Evolutionary conservation across 1,284 basidiomycete genomes (phyloP).

Genomic region (Neolentinus lepideus): DNA sequence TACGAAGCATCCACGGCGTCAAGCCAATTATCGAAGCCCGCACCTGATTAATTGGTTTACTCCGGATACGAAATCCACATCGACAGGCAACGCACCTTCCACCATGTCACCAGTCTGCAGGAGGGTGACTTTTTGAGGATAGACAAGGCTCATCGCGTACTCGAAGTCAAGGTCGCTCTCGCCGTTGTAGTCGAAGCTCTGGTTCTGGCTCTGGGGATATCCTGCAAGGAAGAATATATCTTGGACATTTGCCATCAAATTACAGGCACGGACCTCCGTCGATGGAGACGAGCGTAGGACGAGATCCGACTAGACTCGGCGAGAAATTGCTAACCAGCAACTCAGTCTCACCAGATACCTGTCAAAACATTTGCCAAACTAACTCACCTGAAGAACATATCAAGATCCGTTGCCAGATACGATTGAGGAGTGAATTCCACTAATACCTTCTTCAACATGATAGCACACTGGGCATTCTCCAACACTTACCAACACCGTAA

Average conservation of each 20-base stretch:
- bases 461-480: constrained; percentile 8
- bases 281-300: constrained; percentile 29
- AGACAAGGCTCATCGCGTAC: constrained; percentile 40
- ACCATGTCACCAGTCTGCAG: constrained; percentile 41
- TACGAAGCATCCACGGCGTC: constrained; percentile 43
- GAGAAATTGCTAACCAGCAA: constrained; percentile 26
- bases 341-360: no score
- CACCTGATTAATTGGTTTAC: constrained; percentile 21
- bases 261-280: constrained; percentile 36
- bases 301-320: constrained; percentile 22
- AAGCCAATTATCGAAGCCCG: constrained; percentile 37
- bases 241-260: not conserved
- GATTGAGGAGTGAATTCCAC: constrained; percentile 46
- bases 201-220: constrained; percentile 20
- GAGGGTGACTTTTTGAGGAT: constrained; percentile 33
- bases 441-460: constrained; percentile 10
- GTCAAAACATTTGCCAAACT: not conserved
- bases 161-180: constrained; percentile 51
- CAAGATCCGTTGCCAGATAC: constrained; percentile 34
- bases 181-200: constrained; percentile 36
- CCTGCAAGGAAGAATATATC: constrained; percentile 13
- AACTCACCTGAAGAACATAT: constrained; percentile 34
- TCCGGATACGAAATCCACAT: not conserved
- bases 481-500: constrained; percentile 37
- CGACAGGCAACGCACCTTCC: constrained; percentile 22